Conservation (phyloP, 495 filamentous ascomycete species). For the Aspergillus biplanus region DNA sequence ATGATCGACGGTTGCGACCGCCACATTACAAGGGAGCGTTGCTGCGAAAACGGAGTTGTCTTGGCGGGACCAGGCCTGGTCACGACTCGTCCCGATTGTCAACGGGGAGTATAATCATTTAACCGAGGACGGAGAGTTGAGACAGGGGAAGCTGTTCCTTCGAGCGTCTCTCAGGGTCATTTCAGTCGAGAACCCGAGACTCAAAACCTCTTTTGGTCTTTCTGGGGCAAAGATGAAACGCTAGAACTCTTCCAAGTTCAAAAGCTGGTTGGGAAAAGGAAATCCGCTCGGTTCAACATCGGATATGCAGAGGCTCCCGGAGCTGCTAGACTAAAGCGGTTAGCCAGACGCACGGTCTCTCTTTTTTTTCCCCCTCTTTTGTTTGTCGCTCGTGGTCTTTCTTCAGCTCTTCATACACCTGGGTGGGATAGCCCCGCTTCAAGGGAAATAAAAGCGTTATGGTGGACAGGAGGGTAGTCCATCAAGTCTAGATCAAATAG, state of each 20-base stretch:
- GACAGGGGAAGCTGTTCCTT: background rate
- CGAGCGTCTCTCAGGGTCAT: background rate
- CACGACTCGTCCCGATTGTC: no score
- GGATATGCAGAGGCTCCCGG: background rate
- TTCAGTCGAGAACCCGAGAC: no score
- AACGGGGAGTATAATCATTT: background rate
- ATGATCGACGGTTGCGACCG: no score
- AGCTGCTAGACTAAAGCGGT: background rate
- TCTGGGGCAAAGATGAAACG: no score
- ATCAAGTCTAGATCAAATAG: background rate
- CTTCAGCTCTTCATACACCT: background rate
- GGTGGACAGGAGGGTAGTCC: background rate
- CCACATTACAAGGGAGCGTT: no score
- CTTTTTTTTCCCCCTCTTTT: background rate
- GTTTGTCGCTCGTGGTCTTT: background rate
- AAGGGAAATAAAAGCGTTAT: conserved; percentile 19
- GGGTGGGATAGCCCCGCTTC: background rate
- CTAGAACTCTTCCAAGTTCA: no score
- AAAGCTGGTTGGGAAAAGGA: no score
- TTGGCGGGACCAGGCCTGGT: no score
- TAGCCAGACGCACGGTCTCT: background rate
- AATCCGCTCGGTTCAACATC: no score
- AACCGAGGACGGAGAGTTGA: background rate
- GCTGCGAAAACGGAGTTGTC: no score
- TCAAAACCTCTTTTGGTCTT: no score